These are phyloP conservation scores for Colletotrichum magnum DNA, from an alignment of 2,329 filamentous ascomycete genomes.

Conservation along the genomic window DNA sequence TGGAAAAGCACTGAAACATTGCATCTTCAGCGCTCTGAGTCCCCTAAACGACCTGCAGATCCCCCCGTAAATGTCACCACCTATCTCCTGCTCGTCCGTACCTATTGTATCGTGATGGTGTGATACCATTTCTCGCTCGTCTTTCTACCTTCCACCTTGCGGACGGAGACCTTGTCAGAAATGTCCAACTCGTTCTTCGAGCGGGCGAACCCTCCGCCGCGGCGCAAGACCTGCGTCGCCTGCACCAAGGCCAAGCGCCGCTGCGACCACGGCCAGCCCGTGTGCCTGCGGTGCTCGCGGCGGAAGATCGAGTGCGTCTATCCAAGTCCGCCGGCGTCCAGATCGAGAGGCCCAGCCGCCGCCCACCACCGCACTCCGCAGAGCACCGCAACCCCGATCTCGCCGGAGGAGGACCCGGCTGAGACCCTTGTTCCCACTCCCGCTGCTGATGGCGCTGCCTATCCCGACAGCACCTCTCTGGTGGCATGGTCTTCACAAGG, in stretches of 20 bases:
- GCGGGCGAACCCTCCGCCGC: slow-evolving; percentile 60
- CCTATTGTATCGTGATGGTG: neutral
- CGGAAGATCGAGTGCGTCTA: slow-evolving; percentile 65
- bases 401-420: too few relatives aligned
- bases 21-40: too few relatives aligned
- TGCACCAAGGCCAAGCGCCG: slow-evolving; percentile 71
- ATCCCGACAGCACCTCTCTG: neutral
- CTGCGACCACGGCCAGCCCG: slow-evolving; percentile 66
- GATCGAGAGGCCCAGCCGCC: neutral
- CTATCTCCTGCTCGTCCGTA: too few relatives aligned
- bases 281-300: slow-evolving; percentile 66
- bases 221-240: slow-evolving; percentile 69
- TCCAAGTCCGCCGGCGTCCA: slow-evolving; percentile 40
- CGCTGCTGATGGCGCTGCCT: neutral
- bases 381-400: neutral
- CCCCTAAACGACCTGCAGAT: too few relatives aligned
- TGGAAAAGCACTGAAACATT: too few relatives aligned
- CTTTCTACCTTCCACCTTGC: neutral
- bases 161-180: neutral
- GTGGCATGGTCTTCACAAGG: slow-evolving; percentile 13
- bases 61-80: too few relatives aligned
- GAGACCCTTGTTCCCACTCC: neutral
- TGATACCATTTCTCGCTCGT: too few relatives aligned
- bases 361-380: neutral
- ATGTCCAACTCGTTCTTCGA: slow-evolving; percentile 47